Evolutionary conservation across 2,329 filamentous ascomycete species (phyloP), one percentile per base, ranked within the genome.

Genomic region (Biscogniauxia marginata): DNA sequence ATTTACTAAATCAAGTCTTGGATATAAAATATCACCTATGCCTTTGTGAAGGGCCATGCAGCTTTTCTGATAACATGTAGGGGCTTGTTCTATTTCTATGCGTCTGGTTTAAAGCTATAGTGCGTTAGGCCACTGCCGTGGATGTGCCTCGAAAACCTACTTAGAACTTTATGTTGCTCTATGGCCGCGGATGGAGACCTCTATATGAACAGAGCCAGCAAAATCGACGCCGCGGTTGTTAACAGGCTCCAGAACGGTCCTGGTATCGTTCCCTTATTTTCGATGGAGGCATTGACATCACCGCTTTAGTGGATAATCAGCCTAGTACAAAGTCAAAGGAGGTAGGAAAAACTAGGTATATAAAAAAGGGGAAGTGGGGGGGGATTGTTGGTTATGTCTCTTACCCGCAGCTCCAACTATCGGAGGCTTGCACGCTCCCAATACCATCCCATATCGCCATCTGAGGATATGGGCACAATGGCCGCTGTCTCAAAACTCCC

Each of bases 401-500:
- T 64, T 30, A 70, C 68, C 62, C 62, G 51, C 74, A 76, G 13
- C 54, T 68, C 70, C 74, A 77, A 52, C 67, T 73, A 13, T 57
- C 53, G 8, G 73, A 67, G 8, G 66, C 53, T 39, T 71, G 64
- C 7, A 67, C 57, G 57, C 76, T 70, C 1, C 73, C 73, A 3
- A 19, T 44, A 6, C 71, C 70, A 19, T 70, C 64, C 65, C 72
- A 77, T 66, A n/a, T 69, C 59, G 72, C 66, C 51, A 70, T 67
- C 50, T 65, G 58, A 8, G 73, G 72, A 52, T 73, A 75, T 20
- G 72, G 69, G 63, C 81, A 84, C 51, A 83, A 64, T 4, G 74
- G 74, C 34, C 80, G 71, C 61, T 75, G 75, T 49, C 76, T 75
- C 47, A 74, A 59, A 0, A 83, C 69, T 0, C 73, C 78, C 1